phyloP scores from a whole-genome alignment of 345 rosid species.

The Pugionium dolabratum region DNA sequence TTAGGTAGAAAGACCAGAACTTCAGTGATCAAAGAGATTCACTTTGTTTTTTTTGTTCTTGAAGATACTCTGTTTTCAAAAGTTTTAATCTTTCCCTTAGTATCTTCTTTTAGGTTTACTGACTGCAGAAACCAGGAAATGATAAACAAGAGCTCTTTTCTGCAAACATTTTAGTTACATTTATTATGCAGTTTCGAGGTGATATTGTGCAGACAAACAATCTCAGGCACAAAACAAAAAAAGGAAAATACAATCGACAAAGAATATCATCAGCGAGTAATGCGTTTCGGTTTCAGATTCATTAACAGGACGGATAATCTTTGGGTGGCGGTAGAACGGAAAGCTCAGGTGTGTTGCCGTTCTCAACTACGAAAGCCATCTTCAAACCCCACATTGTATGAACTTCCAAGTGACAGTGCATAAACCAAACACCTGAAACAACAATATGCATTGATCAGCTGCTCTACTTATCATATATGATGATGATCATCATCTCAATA shows the following conservation, averaged over 20 bases:
- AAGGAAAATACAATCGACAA: constrained; percentile 23
- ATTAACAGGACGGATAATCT: constrained; percentile 56
- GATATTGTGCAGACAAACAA: constrained; percentile 36
- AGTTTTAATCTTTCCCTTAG: constrained; percentile 19
- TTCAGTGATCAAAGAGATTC: constrained; percentile 12
- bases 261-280: constrained; percentile 36
- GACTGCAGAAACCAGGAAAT: neutral
- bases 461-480: constrained; percentile 3
- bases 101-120: constrained; percentile 12
- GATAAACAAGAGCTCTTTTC: constrained; percentile 7
- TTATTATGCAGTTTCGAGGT: constrained; percentile 28
- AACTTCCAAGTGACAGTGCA: constrained; percentile 68
- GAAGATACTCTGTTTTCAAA: constrained; percentile 21
- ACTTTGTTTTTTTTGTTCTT: constrained; percentile 27
- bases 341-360: constrained; percentile 49
- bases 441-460: constrained; percentile 19
- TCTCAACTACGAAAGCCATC: constrained; percentile 59
- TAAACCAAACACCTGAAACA: constrained; percentile 52
- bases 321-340: constrained; percentile 52
- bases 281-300: neutral
- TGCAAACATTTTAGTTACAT: constrained; percentile 24
- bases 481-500: neutral
- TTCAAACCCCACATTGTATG: constrained; percentile 62
- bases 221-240: constrained; percentile 36
- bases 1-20: constrained; percentile 25